phyloP scores from a whole-genome alignment of 2,329 filamentous ascomycete species.

The Cercospora citrullina region DNA sequence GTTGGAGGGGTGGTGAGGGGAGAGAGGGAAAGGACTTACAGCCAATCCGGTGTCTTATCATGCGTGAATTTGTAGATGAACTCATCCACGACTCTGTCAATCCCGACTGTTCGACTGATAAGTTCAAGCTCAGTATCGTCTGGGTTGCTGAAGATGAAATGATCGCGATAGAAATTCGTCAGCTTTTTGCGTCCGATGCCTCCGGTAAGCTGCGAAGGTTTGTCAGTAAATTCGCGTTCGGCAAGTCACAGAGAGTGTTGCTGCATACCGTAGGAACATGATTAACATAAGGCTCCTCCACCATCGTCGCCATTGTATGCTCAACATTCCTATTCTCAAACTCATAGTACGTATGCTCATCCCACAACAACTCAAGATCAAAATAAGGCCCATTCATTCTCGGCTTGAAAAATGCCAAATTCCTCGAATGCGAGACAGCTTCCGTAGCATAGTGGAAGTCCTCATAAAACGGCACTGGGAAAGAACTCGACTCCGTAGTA shows the following conservation, averaged over 20 bases:
- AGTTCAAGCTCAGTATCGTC: constrained; percentile 67
- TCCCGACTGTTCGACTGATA: constrained; percentile 68
- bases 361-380: constrained; percentile 75
- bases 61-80: constrained; percentile 68
- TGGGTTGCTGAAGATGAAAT: constrained; percentile 75
- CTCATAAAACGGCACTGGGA: constrained; percentile 53
- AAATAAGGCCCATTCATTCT: constrained; percentile 65
- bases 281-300: constrained; percentile 76
- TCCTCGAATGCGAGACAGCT: constrained; percentile 65
- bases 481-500: constrained; percentile 45
- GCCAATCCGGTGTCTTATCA: constrained; percentile 64
- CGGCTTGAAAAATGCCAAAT: constrained; percentile 64
- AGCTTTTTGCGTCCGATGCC: constrained; percentile 66
- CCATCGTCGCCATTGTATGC: constrained; percentile 79
- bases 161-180: constrained; percentile 67
- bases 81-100: constrained; percentile 71
- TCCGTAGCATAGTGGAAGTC: constrained; percentile 58
- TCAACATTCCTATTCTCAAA: constrained; percentile 68
- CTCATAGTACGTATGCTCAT: constrained; percentile 72
- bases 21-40: constrained; percentile 52
- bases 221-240: background rate
- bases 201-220: constrained; percentile 50
- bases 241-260: background rate
- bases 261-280: constrained; percentile 62
- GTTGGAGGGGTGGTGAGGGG: no score